These are phyloP conservation scores for Kondoa malvinella DNA, from an alignment of 768 basidiomycete species.

Conservation along the genomic window DNA sequence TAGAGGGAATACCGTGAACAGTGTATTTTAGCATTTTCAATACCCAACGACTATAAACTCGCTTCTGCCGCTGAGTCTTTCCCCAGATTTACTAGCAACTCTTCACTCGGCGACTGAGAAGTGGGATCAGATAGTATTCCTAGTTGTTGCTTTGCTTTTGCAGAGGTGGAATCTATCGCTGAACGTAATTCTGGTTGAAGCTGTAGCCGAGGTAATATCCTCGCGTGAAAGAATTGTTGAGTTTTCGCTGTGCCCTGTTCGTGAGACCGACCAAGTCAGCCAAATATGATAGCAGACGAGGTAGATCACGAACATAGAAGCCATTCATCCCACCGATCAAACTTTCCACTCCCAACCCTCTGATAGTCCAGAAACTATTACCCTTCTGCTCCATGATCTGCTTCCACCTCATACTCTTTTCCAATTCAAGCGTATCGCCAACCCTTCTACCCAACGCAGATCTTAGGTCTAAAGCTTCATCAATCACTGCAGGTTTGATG, in stretches of 20 bases:
- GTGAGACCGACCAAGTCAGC: neutral
- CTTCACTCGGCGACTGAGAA: too few species aligned
- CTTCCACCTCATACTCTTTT: neutral
- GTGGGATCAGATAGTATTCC: neutral
- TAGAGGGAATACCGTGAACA: too few species aligned
- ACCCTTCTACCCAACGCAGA: neutral
- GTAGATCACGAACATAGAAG: neutral
- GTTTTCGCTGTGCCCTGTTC: neutral
- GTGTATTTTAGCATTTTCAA: too few species aligned
- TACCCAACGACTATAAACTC: neutral
- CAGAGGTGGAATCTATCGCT: neutral
- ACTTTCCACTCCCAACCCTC: neutral
- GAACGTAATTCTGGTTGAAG: neutral
- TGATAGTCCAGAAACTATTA: neutral
- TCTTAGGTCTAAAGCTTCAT: neutral
- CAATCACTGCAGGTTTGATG: neutral
- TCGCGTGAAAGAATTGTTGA: neutral
- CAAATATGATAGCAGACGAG: neutral
- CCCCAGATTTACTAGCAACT: too few species aligned
- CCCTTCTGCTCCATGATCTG: neutral
- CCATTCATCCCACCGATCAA: neutral
- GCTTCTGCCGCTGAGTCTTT: too few species aligned
- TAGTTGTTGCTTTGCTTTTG: neutral
- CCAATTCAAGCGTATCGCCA: neutral
- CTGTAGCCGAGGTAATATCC: neutral